Evolutionary conservation across 2,329 filamentous ascomycete species (phyloP), one percentile per base, ranked within the genome.

Genomic region (Pyricularia pennisetigena): DNA sequence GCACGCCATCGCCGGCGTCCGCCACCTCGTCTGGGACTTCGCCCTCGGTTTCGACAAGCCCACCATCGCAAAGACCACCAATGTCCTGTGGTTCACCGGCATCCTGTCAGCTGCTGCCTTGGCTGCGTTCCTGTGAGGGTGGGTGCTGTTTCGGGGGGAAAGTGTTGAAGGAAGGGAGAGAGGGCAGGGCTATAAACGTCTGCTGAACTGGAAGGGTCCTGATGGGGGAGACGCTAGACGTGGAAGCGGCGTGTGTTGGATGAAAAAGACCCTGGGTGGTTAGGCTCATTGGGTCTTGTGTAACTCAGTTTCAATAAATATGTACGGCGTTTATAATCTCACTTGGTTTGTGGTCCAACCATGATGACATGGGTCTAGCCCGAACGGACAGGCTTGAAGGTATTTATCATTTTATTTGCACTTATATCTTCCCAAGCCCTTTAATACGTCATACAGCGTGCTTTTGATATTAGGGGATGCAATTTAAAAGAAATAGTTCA

Each of bases 1-100:
- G 79, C 86, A 88, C 79, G 75, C 78, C 71, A 72, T 85, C 76
- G 86, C 85, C 78, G 86, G 86, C 70, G 73, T 82, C 68, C 81
- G 84, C 72, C 86, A 88, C 71, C 76, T 88, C 62, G 73, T 80
- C 64, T 86, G 83, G 75, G 86, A 88, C 71, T 68, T 82, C 8
- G 81, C 80, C 62, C 75, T 79, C 71, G 85, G 85, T 35, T 87
- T 85, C 74, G 72, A 78, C 70, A 83, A 82, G 80, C 67, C 76
- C 0, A 75, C 78, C 20, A 82, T 87, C 71, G 73, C 78, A 72
- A 78, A 76, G 71, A 78, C 78, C 41, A 83, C 84, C 72, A 81
- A 78, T 74, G 76, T 77, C 32, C 77, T 87, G 68, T 85, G 84
- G 82, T 78, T 76, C 8, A 73, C 75, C 9, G 82, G 80, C 57